Evolutionary conservation across 345 rosid species (phyloP).

Genomic region (Clausena lansium): DNA sequence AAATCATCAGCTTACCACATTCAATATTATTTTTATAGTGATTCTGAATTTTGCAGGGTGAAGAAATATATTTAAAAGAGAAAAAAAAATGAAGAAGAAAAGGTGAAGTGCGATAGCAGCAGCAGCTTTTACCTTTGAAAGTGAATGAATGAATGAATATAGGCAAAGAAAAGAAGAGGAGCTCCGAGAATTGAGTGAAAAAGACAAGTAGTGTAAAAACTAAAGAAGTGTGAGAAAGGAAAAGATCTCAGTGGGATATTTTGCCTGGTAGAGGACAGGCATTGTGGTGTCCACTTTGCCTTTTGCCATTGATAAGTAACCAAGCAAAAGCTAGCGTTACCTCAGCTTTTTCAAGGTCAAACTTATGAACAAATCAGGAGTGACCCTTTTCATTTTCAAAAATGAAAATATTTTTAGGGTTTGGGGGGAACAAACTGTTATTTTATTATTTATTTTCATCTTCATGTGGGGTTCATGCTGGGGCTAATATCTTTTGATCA

Average conservation of each 20-base stretch:
- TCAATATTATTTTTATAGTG: background rate
- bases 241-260: constrained; percentile 65
- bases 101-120: constrained; percentile 18
- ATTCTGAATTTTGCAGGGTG: constrained; percentile 29
- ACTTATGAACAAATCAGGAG: constrained; percentile 19
- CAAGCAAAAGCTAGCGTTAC: background rate
- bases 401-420: background rate
- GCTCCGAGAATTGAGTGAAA: constrained; percentile 15
- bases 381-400: constrained; percentile 23
- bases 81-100: constrained; percentile 22
- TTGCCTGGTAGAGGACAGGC: constrained; percentile 51
- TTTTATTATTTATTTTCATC: background rate
- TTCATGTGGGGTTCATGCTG: constrained; percentile 13
- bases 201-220: constrained; percentile 33
- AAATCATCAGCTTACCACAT: background rate
- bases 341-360: constrained; percentile 36
- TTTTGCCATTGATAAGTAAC: constrained; percentile 33
- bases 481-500: constrained; percentile 9
- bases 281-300: constrained; percentile 46
- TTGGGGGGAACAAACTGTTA: background rate
- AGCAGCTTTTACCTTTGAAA: constrained; percentile 39
- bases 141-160: constrained; percentile 14
- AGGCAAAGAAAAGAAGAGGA: background rate
- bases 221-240: constrained; percentile 19
- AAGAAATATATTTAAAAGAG: background rate